Conservation (phyloP, 2,329 filamentous ascomycete genomes). For the Macroventuria anomochaeta region DNA sequence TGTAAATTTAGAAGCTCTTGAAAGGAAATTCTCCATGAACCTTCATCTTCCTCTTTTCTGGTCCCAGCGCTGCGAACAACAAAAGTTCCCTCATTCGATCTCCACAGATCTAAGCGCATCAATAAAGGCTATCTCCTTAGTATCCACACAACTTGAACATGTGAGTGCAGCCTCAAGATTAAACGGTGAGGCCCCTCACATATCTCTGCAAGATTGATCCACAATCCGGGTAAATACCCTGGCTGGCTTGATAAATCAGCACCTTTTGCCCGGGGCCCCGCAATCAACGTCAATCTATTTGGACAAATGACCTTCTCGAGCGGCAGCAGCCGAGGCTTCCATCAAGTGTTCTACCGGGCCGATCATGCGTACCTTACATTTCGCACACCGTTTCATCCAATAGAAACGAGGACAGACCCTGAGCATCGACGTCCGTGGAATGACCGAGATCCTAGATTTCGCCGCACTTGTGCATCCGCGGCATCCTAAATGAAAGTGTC, state of each 20-base stretch:
- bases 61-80: background rate
- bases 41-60: too few species aligned
- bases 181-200: background rate
- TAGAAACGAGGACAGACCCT: background rate
- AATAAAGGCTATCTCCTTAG: background rate
- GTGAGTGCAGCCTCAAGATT: conserved; percentile 1
- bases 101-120: background rate
- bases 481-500: conserved; percentile 6
- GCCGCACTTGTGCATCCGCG: background rate
- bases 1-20: too few species aligned
- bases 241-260: background rate
- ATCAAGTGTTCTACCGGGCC: conserved; percentile 13
- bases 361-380: conserved; percentile 17
- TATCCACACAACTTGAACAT: background rate
- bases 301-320: background rate
- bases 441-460: background rate
- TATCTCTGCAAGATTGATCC: conserved; percentile 1
- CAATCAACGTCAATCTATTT: conserved; percentile 12
- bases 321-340: background rate
- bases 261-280: conserved; percentile 7
- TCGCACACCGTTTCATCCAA: background rate
- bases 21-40: too few species aligned
- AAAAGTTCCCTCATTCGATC: background rate
- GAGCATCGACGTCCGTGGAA: background rate
- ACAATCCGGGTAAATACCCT: conserved; percentile 15